Evolutionary conservation across 148 eudicot genomes (phyloP), one percentile per base, ranked within the genome.

Genomic region (Rhododendron williamsianum): DNA sequence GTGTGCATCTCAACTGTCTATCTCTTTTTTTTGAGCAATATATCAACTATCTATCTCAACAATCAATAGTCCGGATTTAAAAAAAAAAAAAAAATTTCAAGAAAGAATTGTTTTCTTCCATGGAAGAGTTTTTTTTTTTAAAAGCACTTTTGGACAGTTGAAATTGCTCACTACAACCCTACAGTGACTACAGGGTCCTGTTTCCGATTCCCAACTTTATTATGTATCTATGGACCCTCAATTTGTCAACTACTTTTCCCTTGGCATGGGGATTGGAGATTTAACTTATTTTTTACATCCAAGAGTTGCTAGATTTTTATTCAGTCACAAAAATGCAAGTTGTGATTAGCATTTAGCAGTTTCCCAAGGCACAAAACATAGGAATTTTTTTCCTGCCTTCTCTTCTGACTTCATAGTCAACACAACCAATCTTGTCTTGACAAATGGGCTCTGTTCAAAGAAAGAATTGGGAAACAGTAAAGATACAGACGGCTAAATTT

Each of bases 291-390:
- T 38, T 38, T 76, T 6, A 38, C 79, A 6, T 23, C n/a, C 11
- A 10, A 38, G n/a, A 38, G 78, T n/a, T 38, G 78, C 23, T 74
- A 8, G 16, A 38, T 35, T 74, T 58, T 38, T 41, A 41, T 41
- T 41, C 6, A 41, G 43, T 41, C 45, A 18, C 46, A 74, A 7
- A 36, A 74, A 36, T 74, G 45, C 78, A 38, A 38, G 23, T 74
- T 2, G 78, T 74, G 43, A 74, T 71, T 41, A 41, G 43, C 43
- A 41, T 41, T 41, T 41, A 33, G 76, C 76, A 71, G 36, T 71
- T 71, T 71, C 41, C 76, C 76, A 71, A 71, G 78, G 78, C 78
- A 38, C 23, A 38, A 74, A 74, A 74, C 46, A 74, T 74, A 9
- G 74, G 18, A 6, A 8, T 25, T 36, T 35, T 35, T 74, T 16